Conservation (phyloP, 129 eudicot species). For the Logfia minima region DNA sequence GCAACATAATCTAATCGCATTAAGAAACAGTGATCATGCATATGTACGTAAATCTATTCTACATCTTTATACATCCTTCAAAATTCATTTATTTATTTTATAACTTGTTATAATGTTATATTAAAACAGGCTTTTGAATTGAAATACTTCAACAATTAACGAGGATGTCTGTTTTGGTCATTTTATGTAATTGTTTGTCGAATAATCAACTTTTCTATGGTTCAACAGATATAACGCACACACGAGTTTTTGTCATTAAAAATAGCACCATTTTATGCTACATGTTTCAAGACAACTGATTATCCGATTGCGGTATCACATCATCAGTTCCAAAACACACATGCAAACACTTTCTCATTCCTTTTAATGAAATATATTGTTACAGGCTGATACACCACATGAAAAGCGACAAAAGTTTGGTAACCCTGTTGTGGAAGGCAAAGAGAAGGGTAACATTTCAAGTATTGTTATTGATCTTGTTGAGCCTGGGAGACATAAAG, state of each 20-base stretch:
- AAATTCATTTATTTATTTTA: no score
- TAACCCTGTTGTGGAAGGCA: constrained; percentile 31
- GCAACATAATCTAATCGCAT: no score
- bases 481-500: constrained; percentile 49
- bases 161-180: neutral
- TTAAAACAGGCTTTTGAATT: neutral
- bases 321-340: neutral
- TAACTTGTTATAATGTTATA: no score
- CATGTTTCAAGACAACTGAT: constrained; percentile 1
- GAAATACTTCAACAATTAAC: neutral
- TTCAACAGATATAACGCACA: neutral
- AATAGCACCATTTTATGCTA: neutral
- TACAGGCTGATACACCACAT: constrained; percentile 78
- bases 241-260: neutral
- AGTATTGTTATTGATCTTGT: constrained; percentile 27
- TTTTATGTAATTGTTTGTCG: neutral
- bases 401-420: constrained; percentile 67
- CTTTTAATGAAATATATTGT: neutral
- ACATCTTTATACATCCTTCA: no score
- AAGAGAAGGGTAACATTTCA: constrained; percentile 42
- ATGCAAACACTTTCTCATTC: neutral
- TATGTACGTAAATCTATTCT: no score
- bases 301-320: neutral
- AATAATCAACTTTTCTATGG: neutral
- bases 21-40: no score